These are phyloP conservation scores for Coemansia sp. DNA, from an alignment of 192 early-diverging fungal species.

Conservation along the genomic window DNA sequence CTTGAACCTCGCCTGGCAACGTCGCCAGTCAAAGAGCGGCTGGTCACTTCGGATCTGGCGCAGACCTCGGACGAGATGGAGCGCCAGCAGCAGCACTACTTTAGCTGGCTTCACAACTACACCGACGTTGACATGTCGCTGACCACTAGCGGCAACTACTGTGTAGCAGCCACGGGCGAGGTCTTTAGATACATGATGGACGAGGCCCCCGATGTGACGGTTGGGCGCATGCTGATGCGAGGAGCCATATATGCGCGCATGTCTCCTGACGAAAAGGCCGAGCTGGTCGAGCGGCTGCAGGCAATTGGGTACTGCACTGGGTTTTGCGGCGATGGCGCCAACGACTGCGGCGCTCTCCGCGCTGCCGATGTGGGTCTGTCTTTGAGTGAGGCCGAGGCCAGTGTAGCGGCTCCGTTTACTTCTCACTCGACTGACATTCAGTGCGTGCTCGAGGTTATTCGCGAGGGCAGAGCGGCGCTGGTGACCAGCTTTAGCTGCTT, in stretches of 20 bases:
- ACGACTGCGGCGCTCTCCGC: conserved; percentile 96
- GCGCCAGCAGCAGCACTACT: conserved; percentile 43
- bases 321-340: conserved; percentile 99
- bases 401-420: conserved; percentile 97
- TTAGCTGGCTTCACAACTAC: conserved; percentile 39
- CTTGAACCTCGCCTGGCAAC: conserved; percentile 44
- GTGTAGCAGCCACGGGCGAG: conserved; percentile 92
- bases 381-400: conserved; percentile 94
- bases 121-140: conserved; percentile 29
- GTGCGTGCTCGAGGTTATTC: conserved; percentile 88
- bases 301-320: conserved; percentile 87
- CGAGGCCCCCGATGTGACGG: conserved; percentile 54
- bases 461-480: conserved; percentile 91
- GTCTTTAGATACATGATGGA: conserved; percentile 95
- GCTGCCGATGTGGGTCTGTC: conserved; percentile 95
- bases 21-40: conserved; percentile 18
- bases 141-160: conserved; percentile 56
- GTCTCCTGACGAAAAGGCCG: conserved; percentile 98
- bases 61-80: conserved; percentile 43
- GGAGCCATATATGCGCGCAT: conserved; percentile 93
- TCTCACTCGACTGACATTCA: conserved; percentile 82
- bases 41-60: conserved; percentile 33
- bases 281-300: conserved; percentile 86
- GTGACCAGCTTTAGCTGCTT: conserved; percentile 98
- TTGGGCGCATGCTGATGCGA: conserved; percentile 81